Base-by-base conservation (phyloP, 169 alveolate species). In the Plasmodium knowlesi region DNA sequence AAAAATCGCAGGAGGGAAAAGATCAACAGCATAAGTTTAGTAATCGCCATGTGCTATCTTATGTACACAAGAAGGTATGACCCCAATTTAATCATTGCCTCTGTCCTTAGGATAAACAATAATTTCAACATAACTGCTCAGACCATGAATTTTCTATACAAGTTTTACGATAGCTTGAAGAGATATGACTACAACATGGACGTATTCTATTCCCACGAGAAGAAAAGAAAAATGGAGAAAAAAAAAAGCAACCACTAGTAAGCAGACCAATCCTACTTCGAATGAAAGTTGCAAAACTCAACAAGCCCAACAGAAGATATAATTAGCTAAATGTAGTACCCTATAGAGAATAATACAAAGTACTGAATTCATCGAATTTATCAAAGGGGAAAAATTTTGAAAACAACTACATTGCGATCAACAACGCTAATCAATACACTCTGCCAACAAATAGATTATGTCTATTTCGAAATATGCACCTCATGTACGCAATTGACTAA, bases 11-110 rank as follows among this genome's bases (percentile, higher is more conserved):
- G 70, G 57, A 70, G 25, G 3, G 81, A 81, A 25, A 81, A 82
- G 39, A 39, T 25, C 54, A 91, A 82, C 54, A 91, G 92, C 83
- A 78, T 91, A 70, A 71, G 95, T 19, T 82, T 91, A 81, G 50
- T 91, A n/a, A 82, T 91, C 6, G 82, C 85, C 50, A 91, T 91
- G 95, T 91, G 95, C 34, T 91, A 91, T 82, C 30, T 91, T 70
- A 91, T 91, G 83, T 91, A 81, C 78, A 80, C 37, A 34, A 80
- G 72, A 54, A 91, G 57, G 39, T 91, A 53, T 43, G 83, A 53
- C 78, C 72, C 61, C 54, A 57, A 91, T 70, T 67, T 82, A 43
- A 32, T 28, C 30, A 71, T 82, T 39, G 85, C 83, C 3, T 53
- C 81, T 57, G 74, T 82, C 28, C 41, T 91, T 34, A 91, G 83